Percentiles rank a stretch among this genome's conserved stretches.
These are phyloP conservation scores for Exophiala calicioides DNA, from an alignment of 2,329 filamentous ascomycete species.

Conservation along the genomic window DNA sequence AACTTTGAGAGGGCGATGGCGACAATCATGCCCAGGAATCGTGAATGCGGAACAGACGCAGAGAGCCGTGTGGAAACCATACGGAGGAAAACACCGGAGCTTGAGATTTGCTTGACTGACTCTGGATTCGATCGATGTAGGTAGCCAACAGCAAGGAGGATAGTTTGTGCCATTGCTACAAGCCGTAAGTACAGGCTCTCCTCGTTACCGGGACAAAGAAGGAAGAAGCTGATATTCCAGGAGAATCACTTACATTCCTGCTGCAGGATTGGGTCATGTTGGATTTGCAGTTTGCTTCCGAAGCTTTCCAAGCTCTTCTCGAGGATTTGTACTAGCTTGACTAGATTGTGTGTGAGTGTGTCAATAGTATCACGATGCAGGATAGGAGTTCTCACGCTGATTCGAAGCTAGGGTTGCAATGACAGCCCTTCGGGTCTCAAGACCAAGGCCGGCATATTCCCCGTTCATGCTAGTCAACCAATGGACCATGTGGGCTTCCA, in stretches of 20 bases:
- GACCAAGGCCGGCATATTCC: constrained; percentile 63
- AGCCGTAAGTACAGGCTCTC: constrained; percentile 31
- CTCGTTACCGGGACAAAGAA: neutral
- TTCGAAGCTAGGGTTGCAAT: constrained; percentile 59
- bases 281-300: constrained; percentile 83
- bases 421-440: constrained; percentile 68
- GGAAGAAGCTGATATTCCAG: constrained; percentile 4
- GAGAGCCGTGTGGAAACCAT: constrained; percentile 82
- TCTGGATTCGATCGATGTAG: constrained; percentile 66
- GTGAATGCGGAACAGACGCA: constrained; percentile 70
- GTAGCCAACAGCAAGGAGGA: constrained; percentile 77
- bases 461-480: constrained; percentile 68
- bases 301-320: constrained; percentile 73
- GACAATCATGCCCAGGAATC: constrained; percentile 85
- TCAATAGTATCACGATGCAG: neutral
- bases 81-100: constrained; percentile 72
- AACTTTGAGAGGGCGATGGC: constrained; percentile 71
- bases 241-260: constrained; percentile 70
- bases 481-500: constrained; percentile 58
- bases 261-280: constrained; percentile 77
- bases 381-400: constrained; percentile 42
- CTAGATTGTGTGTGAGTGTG: constrained; percentile 37
- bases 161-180: constrained; percentile 73
- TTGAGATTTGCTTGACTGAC: constrained; percentile 67
- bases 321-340: constrained; percentile 57